These are phyloP conservation scores for Xylaria nigripes DNA, from an alignment of 495 filamentous ascomycete genomes.

Conservation along the genomic window DNA sequence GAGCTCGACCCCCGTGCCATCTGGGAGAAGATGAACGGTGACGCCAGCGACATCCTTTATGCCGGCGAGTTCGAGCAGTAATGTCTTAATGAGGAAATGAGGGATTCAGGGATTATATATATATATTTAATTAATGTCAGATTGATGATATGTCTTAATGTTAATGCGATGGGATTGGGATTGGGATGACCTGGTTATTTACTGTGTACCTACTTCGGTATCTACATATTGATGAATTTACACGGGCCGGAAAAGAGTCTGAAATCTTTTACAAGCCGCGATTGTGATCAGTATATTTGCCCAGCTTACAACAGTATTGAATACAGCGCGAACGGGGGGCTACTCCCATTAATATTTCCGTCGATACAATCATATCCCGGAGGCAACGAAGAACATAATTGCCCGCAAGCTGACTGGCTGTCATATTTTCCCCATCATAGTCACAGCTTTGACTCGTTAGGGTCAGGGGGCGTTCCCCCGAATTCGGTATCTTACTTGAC, in stretches of 20 bases:
- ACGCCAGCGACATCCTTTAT: slow-evolving; percentile 16
- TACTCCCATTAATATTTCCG: background rate
- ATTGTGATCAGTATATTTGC: too few relatives aligned
- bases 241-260: too few relatives aligned
- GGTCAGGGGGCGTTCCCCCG: background rate
- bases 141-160: too few relatives aligned
- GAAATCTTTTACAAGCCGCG: too few relatives aligned
- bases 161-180: too few relatives aligned
- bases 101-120: too few relatives aligned
- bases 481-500: background rate
- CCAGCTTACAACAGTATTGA: too few relatives aligned
- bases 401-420: background rate
- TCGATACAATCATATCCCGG: background rate
- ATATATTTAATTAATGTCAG: too few relatives aligned
- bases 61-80: slow-evolving; percentile 22
- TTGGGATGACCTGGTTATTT: background rate
- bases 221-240: too few relatives aligned
- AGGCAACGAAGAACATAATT: background rate
- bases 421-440: too few relatives aligned
- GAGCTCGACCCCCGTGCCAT: slow-evolving; percentile 19
- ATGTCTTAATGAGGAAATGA: background rate
- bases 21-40: slow-evolving; percentile 24
- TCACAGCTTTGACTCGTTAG: background rate
- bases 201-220: background rate
- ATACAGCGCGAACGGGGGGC: background rate